phyloP scores from a whole-genome alignment of 352 stramenopile species.

The Pythium pectinolyticum region DNA sequence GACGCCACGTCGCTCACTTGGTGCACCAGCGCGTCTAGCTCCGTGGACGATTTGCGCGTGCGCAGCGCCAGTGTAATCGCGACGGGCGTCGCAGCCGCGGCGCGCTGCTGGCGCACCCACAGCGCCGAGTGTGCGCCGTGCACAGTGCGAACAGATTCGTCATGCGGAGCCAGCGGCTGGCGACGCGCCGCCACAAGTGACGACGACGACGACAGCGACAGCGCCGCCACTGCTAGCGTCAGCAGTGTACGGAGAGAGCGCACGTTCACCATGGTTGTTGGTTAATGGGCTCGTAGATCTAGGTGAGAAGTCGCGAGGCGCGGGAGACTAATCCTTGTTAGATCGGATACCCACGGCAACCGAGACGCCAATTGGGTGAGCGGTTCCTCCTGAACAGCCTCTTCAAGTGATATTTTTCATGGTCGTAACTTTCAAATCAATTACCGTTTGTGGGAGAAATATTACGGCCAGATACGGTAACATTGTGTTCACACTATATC shows the following conservation, averaged over 20 bases:
- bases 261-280: not conserved
- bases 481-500: too few relatives aligned
- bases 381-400: too few relatives aligned
- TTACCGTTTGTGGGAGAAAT: too few relatives aligned
- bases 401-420: too few relatives aligned
- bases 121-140: constrained; percentile 13
- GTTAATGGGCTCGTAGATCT: too few relatives aligned
- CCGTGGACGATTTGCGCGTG: constrained; percentile 28
- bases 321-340: too few relatives aligned
- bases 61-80: constrained; percentile 43
- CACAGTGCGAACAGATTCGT: constrained; percentile 14
- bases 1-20: constrained; percentile 51
- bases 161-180: not conserved
- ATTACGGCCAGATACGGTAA: too few relatives aligned
- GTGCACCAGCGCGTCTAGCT: constrained; percentile 43
- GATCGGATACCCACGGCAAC: too few relatives aligned
- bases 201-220: not conserved
- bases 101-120: constrained; percentile 27
- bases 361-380: too few relatives aligned
- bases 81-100: constrained; percentile 26
- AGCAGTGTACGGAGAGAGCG: not conserved
- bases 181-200: constrained; percentile 1
- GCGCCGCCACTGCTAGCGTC: not conserved
- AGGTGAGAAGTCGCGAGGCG: too few relatives aligned
- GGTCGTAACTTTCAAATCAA: too few relatives aligned